Evolutionary conservation across 352 stramenopile species (phyloP).

Genomic region (Phytopythium mirpurense): DNA sequence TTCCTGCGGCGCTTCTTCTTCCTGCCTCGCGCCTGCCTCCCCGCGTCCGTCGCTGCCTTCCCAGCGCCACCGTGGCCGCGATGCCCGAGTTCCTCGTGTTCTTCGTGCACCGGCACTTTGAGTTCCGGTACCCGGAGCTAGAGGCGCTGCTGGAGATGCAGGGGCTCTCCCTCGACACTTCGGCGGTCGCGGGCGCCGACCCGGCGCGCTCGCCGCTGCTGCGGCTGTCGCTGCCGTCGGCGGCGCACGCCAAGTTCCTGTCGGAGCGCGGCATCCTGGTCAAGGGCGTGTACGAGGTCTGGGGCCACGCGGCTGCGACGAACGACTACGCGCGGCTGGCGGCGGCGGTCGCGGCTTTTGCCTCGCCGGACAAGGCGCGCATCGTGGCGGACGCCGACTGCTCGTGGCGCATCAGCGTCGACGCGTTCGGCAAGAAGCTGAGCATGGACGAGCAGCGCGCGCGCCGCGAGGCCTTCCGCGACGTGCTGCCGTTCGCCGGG

Average conservation of each 20-base stretch:
- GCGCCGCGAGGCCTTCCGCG: slow-evolving; percentile 40
- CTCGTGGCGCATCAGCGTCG: slow-evolving; percentile 75
- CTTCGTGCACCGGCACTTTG: slow-evolving; percentile 81
- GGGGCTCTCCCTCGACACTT: slow-evolving; percentile 23
- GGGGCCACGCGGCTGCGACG: slow-evolving; percentile 28
- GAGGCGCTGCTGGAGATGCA: slow-evolving; percentile 71
- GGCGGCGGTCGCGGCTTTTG: slow-evolving; percentile 27
- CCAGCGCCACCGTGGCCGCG: background rate
- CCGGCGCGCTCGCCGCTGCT: slow-evolving; percentile 60
- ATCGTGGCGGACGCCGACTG: slow-evolving; percentile 36
- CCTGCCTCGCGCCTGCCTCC: no score
- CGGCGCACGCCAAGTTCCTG: slow-evolving; percentile 65
- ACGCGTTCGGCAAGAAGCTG: slow-evolving; percentile 79
- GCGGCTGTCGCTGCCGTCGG: slow-evolving; percentile 49
- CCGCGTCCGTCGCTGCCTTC: background rate
- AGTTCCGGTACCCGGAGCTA: slow-evolving; percentile 80
- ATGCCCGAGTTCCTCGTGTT: slow-evolving; percentile 78
- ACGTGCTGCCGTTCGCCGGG: slow-evolving; percentile 58
- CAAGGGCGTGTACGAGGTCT: slow-evolving; percentile 81
- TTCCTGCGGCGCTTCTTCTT: no score
- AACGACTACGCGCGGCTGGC: slow-evolving; percentile 51
- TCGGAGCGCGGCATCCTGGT: slow-evolving; percentile 74
- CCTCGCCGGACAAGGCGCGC: slow-evolving; percentile 29
- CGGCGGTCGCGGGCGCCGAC: slow-evolving; percentile 27
- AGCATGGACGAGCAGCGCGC: slow-evolving; percentile 59